These are phyloP conservation scores for Rhynchosporium agropyri DNA, from an alignment of 2,329 filamentous ascomycete genomes.

Conservation along the genomic window DNA sequence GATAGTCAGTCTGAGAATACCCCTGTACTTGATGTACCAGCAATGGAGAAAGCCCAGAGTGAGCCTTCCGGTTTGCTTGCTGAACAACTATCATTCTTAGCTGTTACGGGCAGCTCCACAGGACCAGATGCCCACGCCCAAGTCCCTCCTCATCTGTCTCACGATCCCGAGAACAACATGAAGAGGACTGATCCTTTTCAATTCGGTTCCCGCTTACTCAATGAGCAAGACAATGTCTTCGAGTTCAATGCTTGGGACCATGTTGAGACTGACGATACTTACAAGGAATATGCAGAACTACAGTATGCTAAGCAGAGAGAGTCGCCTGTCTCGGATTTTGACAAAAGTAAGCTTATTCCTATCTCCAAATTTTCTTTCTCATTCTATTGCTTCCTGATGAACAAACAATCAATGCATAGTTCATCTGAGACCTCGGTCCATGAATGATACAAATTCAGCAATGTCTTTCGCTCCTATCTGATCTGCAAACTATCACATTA, in stretches of 20 bases:
- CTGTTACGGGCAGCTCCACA: constrained; percentile 28
- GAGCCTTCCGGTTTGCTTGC: constrained; percentile 15
- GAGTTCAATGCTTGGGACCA: constrained; percentile 99
- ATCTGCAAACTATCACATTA: constrained; percentile 43
- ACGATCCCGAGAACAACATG: constrained; percentile 62
- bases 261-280: constrained; percentile 87
- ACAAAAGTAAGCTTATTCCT: constrained; percentile 65
- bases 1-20: neutral
- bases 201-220: constrained; percentile 87
- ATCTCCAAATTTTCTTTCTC: constrained; percentile 16
- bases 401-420: constrained; percentile 64
- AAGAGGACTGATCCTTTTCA: constrained; percentile 93
- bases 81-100: constrained; percentile 30
- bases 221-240: constrained; percentile 86
- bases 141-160: constrained; percentile 40
- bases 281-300: constrained; percentile 80
- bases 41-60: neutral
- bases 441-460: constrained; percentile 62
- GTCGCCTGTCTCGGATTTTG: constrained; percentile 88
- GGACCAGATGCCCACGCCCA: constrained; percentile 28
- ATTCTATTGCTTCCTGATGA: constrained; percentile 51
- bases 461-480: constrained; percentile 78
- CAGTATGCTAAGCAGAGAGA: constrained; percentile 86
- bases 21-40: too few species aligned
- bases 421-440: constrained; percentile 62